These are phyloP conservation scores for Casuarina equisetifolia DNA, from an alignment of 306 rosid genomes.

Conservation along the genomic window DNA sequence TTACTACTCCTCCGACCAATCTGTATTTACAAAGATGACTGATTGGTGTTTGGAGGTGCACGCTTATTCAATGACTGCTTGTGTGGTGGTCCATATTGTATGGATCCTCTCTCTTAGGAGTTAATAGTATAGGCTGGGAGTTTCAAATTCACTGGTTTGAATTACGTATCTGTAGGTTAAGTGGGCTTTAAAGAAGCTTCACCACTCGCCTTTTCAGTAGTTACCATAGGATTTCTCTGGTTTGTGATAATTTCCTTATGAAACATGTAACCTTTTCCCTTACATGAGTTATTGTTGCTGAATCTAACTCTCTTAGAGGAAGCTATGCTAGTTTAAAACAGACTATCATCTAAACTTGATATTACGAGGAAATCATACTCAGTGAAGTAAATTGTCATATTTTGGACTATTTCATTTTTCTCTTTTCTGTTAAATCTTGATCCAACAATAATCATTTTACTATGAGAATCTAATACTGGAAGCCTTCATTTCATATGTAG, in stretches of 20 bases:
- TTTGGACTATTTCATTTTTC: background rate
- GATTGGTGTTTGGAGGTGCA: background rate
- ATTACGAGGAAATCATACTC: background rate
- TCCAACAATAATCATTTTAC: background rate
- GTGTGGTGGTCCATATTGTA: background rate
- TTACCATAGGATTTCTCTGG: background rate
- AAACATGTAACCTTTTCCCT: background rate
- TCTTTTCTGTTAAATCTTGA: background rate
- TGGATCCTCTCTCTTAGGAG: conserved; percentile 10
- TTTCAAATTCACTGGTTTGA: conserved; percentile 5
- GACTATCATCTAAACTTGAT: background rate
- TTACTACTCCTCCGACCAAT: background rate
- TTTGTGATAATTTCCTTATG: background rate
- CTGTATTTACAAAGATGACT: background rate
- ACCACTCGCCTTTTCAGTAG: background rate
- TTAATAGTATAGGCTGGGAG: background rate
- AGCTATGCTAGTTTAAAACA: background rate
- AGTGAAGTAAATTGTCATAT: background rate
- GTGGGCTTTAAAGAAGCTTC: background rate
- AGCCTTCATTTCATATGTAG: conserved; percentile 46
- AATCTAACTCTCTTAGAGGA: background rate
- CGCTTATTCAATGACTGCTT: background rate
- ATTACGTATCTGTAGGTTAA: background rate
- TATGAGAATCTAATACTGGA: conserved; percentile 30
- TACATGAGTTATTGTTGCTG: background rate